A percentile compares a stretch with the other conserved stretches of the same genome.
These are phyloP conservation scores for Fusarium falciforme DNA, from an alignment of 2,329 filamentous ascomycete genomes.

Conservation along the genomic window DNA sequence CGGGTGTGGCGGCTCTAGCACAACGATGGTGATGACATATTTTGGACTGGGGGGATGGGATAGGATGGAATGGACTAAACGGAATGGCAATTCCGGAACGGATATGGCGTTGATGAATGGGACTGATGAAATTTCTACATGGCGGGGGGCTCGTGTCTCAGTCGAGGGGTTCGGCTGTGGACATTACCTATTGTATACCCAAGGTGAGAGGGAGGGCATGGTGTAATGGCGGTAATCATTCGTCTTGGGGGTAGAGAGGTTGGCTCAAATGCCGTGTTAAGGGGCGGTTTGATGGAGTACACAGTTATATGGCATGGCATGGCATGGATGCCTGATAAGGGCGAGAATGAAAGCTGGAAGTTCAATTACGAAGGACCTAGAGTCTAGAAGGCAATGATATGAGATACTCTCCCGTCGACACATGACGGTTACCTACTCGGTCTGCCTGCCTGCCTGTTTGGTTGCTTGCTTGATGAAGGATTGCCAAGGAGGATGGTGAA, in stretches of 20 bases:
- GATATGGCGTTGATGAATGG: conserved; percentile 38
- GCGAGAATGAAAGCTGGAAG: conserved; percentile 36
- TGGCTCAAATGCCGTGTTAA: conserved; percentile 12
- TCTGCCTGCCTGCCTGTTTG: neutral
- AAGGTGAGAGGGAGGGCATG: conserved; percentile 12
- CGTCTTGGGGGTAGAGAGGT: conserved; percentile 20
- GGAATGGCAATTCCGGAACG: conserved; percentile 23
- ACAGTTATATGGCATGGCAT: neutral
- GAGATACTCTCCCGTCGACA: neutral
- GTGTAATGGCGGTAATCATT: conserved; percentile 31
- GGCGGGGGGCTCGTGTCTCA: conserved; percentile 11
- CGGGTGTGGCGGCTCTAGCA: neutral
- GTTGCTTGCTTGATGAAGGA: neutral
- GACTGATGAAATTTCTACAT: conserved; percentile 8
- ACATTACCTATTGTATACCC: conserved; percentile 32
- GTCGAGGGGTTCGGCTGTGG: conserved; percentile 17
- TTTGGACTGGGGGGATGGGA: conserved; percentile 18
- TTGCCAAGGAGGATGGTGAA: neutral
- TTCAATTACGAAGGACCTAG: conserved; percentile 10
- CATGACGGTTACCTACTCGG: neutral
- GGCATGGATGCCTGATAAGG: conserved; percentile 20
- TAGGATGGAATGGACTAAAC: conserved; percentile 5
- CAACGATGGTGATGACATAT: conserved; percentile 24
- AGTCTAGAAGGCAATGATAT: conserved; percentile 4
- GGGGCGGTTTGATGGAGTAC: neutral